phyloP scores from a whole-genome alignment of 108 stramenopile species.

The Skeletonema potamos region DNA sequence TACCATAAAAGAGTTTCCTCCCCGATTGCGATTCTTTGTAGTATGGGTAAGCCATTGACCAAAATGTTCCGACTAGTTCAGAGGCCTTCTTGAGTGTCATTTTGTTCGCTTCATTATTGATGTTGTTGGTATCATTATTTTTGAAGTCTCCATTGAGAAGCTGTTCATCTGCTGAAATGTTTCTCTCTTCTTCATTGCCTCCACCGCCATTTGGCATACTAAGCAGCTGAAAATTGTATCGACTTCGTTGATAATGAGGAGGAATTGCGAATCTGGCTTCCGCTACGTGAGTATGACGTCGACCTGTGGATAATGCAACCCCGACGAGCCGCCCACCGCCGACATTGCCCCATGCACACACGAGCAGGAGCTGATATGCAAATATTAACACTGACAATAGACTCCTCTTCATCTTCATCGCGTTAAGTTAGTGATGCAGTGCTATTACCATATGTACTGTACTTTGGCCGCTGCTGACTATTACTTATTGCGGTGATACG shows the following conservation, averaged over 20 bases:
- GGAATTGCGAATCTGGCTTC: background rate
- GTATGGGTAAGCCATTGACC: constrained; percentile 88
- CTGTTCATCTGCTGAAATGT: background rate
- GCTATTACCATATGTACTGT: no score
- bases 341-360: constrained; percentile 2
- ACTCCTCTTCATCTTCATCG: background rate
- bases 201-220: constrained; percentile 1
- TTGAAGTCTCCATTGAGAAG: constrained; percentile 3
- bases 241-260: background rate
- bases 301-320: background rate
- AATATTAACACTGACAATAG: background rate
- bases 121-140: background rate
- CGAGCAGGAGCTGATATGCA: background rate
- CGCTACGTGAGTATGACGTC: background rate
- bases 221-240: background rate
- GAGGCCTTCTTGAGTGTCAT: constrained; percentile 31
- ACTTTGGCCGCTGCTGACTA: no score
- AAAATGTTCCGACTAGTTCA: constrained; percentile 49
- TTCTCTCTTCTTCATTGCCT: background rate
- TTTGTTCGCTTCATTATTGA: constrained; percentile 6
- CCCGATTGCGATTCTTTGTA: constrained; percentile 78
- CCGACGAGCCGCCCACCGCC: background rate
- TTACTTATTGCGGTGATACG: no score
- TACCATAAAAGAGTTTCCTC: constrained; percentile 73
- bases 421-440: background rate